Percentiles rank a stretch among this genome's conserved stretches.
These are phyloP conservation scores for Pichia kudriavzevii DNA, from an alignment of 1,139 yeast genomes.

Conservation along the genomic window DNA sequence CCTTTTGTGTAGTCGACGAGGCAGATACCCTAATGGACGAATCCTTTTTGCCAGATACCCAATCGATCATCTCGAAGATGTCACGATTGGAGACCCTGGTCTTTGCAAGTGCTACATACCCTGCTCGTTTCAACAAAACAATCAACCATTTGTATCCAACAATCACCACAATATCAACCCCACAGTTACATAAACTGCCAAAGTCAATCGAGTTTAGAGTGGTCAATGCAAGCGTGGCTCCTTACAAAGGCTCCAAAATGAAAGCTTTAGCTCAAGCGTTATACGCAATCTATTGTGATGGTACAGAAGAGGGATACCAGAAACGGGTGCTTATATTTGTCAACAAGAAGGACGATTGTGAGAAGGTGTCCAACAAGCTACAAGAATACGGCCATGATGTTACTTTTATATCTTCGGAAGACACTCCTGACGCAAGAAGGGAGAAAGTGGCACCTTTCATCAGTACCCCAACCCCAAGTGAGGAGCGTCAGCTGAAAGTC, in stretches of 20 bases:
- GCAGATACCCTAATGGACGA: slow-evolving; percentile 90
- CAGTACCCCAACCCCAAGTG: slow-evolving; percentile 43
- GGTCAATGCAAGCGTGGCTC: slow-evolving; percentile 66
- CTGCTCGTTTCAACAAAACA: slow-evolving; percentile 63
- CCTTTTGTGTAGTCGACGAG: slow-evolving; percentile 78
- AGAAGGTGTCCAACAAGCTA: slow-evolving; percentile 47
- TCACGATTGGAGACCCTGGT: slow-evolving; percentile 54
- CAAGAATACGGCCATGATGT: slow-evolving; percentile 51
- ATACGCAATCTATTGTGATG: slow-evolving; percentile 78
- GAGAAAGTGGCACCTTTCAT: slow-evolving; percentile 54
- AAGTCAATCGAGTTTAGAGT: slow-evolving; percentile 62
- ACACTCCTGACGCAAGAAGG: slow-evolving; percentile 50
- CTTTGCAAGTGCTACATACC: slow-evolving; percentile 87
- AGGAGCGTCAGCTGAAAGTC: slow-evolving; percentile 42
- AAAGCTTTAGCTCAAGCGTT: slow-evolving; percentile 84
- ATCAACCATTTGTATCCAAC: slow-evolving; percentile 58
- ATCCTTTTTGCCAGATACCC: slow-evolving; percentile 69
- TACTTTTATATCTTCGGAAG: slow-evolving; percentile 59
- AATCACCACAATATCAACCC: slow-evolving; percentile 62
- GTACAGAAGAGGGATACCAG: slow-evolving; percentile 67
- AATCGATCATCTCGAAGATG: slow-evolving; percentile 45
- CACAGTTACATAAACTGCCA: slow-evolving; percentile 77
- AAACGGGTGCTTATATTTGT: slow-evolving; percentile 86
- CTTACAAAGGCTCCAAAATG: slow-evolving; percentile 75
- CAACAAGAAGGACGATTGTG: slow-evolving; percentile 61